phyloP scores from a whole-genome alignment of 495 filamentous ascomycete species.

The Chaetomidium leptoderma region DNA sequence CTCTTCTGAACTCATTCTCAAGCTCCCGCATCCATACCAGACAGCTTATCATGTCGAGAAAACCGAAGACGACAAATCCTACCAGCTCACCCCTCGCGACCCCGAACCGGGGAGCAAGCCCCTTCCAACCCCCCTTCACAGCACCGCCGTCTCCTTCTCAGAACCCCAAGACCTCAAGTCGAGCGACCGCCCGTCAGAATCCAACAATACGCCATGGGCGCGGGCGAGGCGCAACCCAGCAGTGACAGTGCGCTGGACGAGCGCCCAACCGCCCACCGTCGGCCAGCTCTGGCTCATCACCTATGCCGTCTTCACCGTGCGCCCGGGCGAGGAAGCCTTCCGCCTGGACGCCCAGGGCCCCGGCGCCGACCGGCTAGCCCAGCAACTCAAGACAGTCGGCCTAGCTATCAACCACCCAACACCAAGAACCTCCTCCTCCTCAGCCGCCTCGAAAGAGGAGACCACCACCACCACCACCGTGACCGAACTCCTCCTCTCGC shows the following conservation, averaged over 20 bases:
- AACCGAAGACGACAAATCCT: constrained; percentile 12
- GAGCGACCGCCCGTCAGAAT: constrained; percentile 41
- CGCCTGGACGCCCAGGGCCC: constrained; percentile 46
- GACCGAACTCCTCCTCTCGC: constrained; percentile 42
- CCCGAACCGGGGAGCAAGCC: constrained; percentile 8
- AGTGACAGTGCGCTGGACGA: constrained; percentile 37
- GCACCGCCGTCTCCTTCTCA: constrained; percentile 38
- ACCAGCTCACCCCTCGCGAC: constrained; percentile 25
- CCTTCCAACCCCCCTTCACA: constrained; percentile 34
- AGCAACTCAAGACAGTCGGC: constrained; percentile 51
- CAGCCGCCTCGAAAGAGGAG: not conserved
- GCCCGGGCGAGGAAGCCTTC: constrained; percentile 52
- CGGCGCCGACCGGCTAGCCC: constrained; percentile 37
- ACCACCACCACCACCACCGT: constrained; percentile 11
- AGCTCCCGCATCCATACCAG: constrained; percentile 46
- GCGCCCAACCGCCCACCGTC: constrained; percentile 40
- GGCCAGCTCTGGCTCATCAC: constrained; percentile 60
- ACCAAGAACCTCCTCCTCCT: not conserved
- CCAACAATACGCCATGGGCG: constrained; percentile 47
- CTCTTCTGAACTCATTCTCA: constrained; percentile 38
- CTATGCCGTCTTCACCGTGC: constrained; percentile 55
- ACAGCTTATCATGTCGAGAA: constrained; percentile 40
- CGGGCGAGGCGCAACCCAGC: constrained; percentile 42
- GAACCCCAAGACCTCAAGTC: constrained; percentile 44
- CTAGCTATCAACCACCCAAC: constrained; percentile 49